A percentile compares a stretch with the other conserved stretches of the same genome.
phyloP scores from a whole-genome alignment of 495 filamentous ascomycete genomes.

The Elaphomyces granulatus region DNA sequence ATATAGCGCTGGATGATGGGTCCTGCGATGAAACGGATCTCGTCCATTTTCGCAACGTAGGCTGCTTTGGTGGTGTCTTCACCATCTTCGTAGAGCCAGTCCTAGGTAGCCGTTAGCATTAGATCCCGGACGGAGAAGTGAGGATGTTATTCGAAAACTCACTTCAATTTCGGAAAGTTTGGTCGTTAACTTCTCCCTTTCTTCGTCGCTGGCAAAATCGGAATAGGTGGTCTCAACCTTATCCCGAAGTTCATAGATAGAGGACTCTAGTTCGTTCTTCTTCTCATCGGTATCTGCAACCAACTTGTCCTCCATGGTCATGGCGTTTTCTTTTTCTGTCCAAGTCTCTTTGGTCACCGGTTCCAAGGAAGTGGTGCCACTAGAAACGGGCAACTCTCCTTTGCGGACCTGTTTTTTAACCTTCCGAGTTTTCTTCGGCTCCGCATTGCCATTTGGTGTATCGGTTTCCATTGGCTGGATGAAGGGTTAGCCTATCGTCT shows the following conservation, averaged over 20 bases:
- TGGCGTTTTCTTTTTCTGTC: slow-evolving; percentile 68
- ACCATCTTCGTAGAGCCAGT: slow-evolving; percentile 97
- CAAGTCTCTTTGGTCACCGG: slow-evolving; percentile 44
- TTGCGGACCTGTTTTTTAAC: slow-evolving; percentile 99
- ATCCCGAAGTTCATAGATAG: slow-evolving; percentile 89
- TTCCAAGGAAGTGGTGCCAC: slow-evolving; percentile 70
- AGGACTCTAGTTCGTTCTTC: slow-evolving; percentile 98
- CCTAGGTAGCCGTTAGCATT: slow-evolving; percentile 34
- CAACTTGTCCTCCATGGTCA: slow-evolving; percentile 97
- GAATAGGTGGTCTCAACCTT: slow-evolving; percentile 86
- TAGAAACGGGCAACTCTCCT: slow-evolving; percentile 81
- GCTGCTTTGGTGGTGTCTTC: slow-evolving; percentile 88
- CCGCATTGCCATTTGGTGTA: slow-evolving; percentile 42
- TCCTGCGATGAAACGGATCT: slow-evolving; percentile 79
- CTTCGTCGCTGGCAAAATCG: slow-evolving; percentile 77
- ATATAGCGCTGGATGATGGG: slow-evolving; percentile 90
- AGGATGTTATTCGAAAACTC: slow-evolving; percentile 31
- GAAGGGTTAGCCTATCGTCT: neutral
- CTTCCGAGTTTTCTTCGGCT: slow-evolving; percentile 89
- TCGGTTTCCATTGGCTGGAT: slow-evolving; percentile 87
- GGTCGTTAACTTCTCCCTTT: slow-evolving; percentile 69
- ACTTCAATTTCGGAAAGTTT: slow-evolving; percentile 80
- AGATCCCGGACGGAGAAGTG: neutral
- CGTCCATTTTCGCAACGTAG: slow-evolving; percentile 89
- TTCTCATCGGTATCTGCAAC: slow-evolving; percentile 97